Evolutionary conservation across 2,329 filamentous ascomycete genomes (phyloP).

Genomic region (Penicillium concentricum): DNA sequence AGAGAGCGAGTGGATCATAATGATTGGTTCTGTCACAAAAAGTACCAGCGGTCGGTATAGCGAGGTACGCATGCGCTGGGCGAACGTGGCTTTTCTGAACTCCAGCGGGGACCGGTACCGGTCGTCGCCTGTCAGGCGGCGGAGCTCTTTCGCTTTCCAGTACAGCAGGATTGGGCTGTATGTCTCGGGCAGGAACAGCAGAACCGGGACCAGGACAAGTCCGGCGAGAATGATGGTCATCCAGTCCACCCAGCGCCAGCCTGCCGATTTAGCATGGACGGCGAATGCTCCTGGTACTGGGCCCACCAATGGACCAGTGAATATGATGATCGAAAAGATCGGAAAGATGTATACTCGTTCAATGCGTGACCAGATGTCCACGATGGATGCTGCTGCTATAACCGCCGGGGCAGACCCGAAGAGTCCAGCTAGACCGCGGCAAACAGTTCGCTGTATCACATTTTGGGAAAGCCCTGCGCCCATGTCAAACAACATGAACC

Average conservation of each 20-base stretch:
- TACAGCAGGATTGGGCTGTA: constrained; percentile 49
- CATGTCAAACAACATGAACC: constrained; percentile 52
- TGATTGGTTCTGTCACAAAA: constrained; percentile 45
- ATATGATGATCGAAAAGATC: constrained; percentile 49
- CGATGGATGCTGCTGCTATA: constrained; percentile 45
- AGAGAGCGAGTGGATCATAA: constrained; percentile 29
- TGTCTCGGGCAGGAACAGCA: constrained; percentile 53
- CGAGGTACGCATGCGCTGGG: constrained; percentile 41
- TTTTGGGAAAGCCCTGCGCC: constrained; percentile 49
- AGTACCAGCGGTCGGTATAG: constrained; percentile 51
- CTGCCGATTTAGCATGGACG: constrained; percentile 34
- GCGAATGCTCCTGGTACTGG: constrained; percentile 50
- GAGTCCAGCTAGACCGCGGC: constrained; percentile 51
- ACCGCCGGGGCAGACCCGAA: constrained; percentile 47
- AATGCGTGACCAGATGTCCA: constrained; percentile 48
- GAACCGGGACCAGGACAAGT: constrained; percentile 32
- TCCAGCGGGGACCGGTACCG: constrained; percentile 51
- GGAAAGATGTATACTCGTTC: constrained; percentile 52
- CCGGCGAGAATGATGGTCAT: constrained; percentile 41
- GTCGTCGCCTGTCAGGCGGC: constrained; percentile 43
- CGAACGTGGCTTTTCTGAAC: constrained; percentile 42
- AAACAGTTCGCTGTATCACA: constrained; percentile 48
- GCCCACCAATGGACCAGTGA: constrained; percentile 35
- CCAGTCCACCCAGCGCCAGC: constrained; percentile 53
- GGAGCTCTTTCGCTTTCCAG: constrained; percentile 47